Evolutionary conservation across 2,329 filamentous ascomycete genomes (phyloP).

Genomic region (Fusarium irregulare): DNA sequence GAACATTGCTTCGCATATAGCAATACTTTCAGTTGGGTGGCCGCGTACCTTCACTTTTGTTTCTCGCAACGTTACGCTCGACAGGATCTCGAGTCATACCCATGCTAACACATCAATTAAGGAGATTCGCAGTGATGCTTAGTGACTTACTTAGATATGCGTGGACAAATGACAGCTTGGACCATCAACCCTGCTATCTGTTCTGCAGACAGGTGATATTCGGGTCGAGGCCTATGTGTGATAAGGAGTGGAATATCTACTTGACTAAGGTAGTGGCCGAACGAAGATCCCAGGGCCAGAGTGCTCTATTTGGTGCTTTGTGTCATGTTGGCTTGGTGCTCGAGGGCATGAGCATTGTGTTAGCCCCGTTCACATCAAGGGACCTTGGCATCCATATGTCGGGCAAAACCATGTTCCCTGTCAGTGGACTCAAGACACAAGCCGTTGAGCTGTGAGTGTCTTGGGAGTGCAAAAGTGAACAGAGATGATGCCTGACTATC

Average conservation of each 20-base stretch:
- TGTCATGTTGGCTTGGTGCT: conserved; percentile 21
- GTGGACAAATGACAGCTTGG: background rate
- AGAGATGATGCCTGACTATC: background rate
- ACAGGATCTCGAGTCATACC: conserved; percentile 1
- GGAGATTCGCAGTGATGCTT: background rate
- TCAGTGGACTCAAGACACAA: conserved; percentile 14
- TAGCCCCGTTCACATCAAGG: conserved; percentile 18
- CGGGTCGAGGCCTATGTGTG: conserved; percentile 1
- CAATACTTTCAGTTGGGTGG: background rate
- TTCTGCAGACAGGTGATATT: conserved; percentile 5
- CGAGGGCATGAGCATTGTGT: conserved; percentile 17
- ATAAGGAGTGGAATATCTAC: background rate
- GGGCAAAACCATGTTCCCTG: conserved; percentile 30
- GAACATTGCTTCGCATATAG: conserved; percentile 1
- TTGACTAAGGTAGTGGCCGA: background rate
- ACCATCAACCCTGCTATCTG: conserved; percentile 1
- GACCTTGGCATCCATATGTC: conserved; percentile 31
- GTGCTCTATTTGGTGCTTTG: conserved; percentile 11
- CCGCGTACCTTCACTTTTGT: background rate
- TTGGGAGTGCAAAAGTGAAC: background rate
- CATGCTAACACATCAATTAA: conserved; percentile 2
- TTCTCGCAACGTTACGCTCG: background rate
- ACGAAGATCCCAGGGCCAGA: conserved; percentile 8
- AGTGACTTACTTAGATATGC: conserved; percentile 1
- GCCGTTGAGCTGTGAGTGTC: background rate